These are phyloP conservation scores for Cinnamomum micranthum DNA, from an alignment of 164 flowering plant species.

Conservation along the genomic window DNA sequence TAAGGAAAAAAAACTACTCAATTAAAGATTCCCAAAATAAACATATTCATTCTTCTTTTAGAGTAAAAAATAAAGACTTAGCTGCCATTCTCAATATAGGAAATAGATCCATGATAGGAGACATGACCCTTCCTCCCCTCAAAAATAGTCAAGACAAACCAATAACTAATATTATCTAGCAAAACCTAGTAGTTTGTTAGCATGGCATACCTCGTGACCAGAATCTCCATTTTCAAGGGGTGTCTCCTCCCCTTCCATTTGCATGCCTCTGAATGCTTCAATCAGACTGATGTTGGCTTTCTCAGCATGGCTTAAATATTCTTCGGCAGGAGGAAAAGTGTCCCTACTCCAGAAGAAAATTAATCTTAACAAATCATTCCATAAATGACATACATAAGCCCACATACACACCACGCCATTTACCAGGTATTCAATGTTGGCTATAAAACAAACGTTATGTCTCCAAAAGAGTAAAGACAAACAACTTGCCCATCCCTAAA, in stretches of 20 bases:
- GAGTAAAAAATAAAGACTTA: not conserved
- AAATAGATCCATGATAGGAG: not conserved
- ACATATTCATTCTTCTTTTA: not conserved
- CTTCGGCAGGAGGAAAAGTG: conserved; percentile 44
- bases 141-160: not conserved
- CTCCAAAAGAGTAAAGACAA: too few species aligned
- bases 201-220: conserved; percentile 38
- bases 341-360: conserved; percentile 26
- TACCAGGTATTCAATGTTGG: not conserved
- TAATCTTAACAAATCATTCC: not conserved
- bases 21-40: not conserved
- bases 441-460: not conserved
- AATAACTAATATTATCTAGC: not conserved
- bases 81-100: not conserved
- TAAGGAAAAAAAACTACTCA: not conserved
- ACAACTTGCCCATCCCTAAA: too few species aligned
- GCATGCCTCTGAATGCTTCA: conserved; percentile 55
- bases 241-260: conserved; percentile 31
- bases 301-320: conserved; percentile 37
- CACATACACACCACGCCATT: not conserved
- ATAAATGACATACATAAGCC: too few species aligned
- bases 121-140: not conserved
- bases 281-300: conserved; percentile 45
- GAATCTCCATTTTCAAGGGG: conserved; percentile 50
- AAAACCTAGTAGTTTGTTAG: not conserved